Evolutionary conservation across 768 basidiomycete species (phyloP), one percentile per base, ranked within the genome.

Genomic region (Kwoniella heveanensis): DNA sequence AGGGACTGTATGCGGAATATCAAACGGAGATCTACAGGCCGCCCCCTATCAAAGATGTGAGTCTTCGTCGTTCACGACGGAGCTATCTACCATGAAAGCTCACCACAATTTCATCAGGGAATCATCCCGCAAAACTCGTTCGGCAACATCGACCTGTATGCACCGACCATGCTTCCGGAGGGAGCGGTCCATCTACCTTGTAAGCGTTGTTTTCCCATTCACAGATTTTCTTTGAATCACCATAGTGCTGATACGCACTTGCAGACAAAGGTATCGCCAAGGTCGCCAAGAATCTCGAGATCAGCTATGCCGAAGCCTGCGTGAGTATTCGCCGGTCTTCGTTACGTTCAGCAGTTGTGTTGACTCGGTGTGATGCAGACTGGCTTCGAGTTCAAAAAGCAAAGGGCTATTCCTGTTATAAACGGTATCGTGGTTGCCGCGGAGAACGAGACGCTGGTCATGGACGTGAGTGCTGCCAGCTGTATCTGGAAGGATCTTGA

Each of bases 141-240:
- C 77, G 95, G 95, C 19, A 99, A 97, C 78, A 90, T 99, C 67
- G 95, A 99, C 81, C 81, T 99, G 25, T 99, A 95, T 78, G 91
- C 90, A 25, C 88, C 91, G 27, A 88, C 91, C 2, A 99, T 99
- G 96, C 84, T 98, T 29, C 96, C 96, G 1, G 81, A 78, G 56
- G 96, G 96, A 21, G 91, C 86, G 4, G 88, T 83, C 1, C 92
- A 97, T 81, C 82, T 99, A 21, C 91, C 93, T n/a, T 91, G 94
- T 94, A 74, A 81, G 91, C 25, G n/a, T n/a, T n/a, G n/a, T n/a
- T n/a, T 57, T 17, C 21, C 24, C 46, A 1, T n/a, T 46, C 36
- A 6, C 27, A 32, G 26, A 29, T 15, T 17, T 12, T 29, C 8
- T 9, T 44, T 9, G 10, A 17, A 19, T 44, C 15, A 44, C 8